A percentile compares a stretch with the other conserved stretches of the same genome.
Conservation (phyloP, 495 filamentous ascomycete genomes). For the Penicillium flavigenum region DNA sequence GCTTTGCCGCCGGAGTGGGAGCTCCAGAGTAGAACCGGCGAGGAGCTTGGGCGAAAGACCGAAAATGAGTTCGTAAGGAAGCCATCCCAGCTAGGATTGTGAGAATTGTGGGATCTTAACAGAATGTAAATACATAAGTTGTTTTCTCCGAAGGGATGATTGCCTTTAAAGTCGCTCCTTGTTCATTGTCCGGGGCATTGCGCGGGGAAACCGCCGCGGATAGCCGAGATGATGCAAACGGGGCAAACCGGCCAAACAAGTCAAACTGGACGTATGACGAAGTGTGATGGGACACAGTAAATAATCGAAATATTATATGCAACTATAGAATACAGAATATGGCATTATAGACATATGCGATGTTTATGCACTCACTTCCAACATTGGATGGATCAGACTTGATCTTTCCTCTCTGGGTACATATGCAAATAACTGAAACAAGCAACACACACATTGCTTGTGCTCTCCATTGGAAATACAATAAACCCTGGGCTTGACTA, state of each 20-base stretch:
- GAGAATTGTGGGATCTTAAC: background rate
- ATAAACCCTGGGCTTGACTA: background rate
- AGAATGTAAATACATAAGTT: slow-evolving; percentile 7
- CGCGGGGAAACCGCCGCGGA: slow-evolving; percentile 29
- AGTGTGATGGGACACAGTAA: background rate
- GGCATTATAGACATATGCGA: background rate
- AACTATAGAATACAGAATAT: background rate
- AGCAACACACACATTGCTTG: background rate
- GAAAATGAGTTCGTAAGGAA: slow-evolving; percentile 15
- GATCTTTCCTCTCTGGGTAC: background rate
- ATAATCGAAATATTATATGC: background rate
- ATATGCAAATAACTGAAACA: background rate
- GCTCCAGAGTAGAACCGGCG: slow-evolving; percentile 29
- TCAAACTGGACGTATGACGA: slow-evolving; percentile 10
- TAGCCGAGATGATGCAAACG: slow-evolving; percentile 25
- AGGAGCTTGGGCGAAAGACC: slow-evolving; percentile 17
- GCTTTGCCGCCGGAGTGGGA: slow-evolving; percentile 50
- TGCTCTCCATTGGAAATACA: background rate
- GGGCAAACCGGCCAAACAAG: slow-evolving; percentile 13
- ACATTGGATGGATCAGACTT: background rate
- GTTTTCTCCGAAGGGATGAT: background rate
- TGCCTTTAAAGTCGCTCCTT: slow-evolving; percentile 16
- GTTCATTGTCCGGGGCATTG: slow-evolving; percentile 15
- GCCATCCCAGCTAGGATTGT: slow-evolving; percentile 14
- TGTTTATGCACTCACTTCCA: background rate